Evolutionary conservation across 768 basidiomycete genomes (phyloP).

Genomic region (Boletus bicolor): DNA sequence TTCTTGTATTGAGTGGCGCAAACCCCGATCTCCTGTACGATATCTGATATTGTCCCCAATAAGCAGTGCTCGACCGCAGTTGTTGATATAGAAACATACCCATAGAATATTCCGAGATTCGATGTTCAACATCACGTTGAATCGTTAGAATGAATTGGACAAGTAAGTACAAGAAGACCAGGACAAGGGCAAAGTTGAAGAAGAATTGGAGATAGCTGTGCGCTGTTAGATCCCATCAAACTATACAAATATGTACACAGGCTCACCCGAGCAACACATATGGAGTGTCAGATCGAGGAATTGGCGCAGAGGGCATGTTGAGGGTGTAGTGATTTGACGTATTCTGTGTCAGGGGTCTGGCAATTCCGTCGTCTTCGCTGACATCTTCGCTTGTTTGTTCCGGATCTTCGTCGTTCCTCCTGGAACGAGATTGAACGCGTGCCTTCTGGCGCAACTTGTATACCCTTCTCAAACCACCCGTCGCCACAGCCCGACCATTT

Average conservation of each 20-base stretch:
- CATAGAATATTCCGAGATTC: constrained; percentile 84
- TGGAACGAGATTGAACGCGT: constrained; percentile 30
- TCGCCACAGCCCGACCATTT: constrained; percentile 51
- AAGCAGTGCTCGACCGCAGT: constrained; percentile 17
- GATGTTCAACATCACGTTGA: constrained; percentile 83
- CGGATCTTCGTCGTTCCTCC: constrained; percentile 25
- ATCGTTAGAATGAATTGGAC: constrained; percentile 88
- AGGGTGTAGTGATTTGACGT: constrained; percentile 81
- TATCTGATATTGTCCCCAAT: constrained; percentile 48
- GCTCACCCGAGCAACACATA: constrained; percentile 83
- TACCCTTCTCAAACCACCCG: constrained; percentile 63
- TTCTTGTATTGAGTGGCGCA: constrained; percentile 79
- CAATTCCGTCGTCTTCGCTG: constrained; percentile 47
- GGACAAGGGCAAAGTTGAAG: constrained; percentile 83
- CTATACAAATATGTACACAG: constrained; percentile 1
- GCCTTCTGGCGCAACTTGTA: constrained; percentile 58
- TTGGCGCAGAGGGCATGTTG: constrained; percentile 64
- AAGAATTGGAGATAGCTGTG: constrained; percentile 88
- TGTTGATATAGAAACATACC: constrained; percentile 43
- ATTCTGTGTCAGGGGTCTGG: constrained; percentile 44
- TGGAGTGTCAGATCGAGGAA: constrained; percentile 62
- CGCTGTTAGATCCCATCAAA: constrained; percentile 16
- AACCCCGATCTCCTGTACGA: constrained; percentile 87
- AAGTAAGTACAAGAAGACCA: constrained; percentile 80
- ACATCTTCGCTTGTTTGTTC: constrained; percentile 41